phyloP scores from a whole-genome alignment of 1,284 basidiomycete genomes.

The Ustilago cynodontis region DNA sequence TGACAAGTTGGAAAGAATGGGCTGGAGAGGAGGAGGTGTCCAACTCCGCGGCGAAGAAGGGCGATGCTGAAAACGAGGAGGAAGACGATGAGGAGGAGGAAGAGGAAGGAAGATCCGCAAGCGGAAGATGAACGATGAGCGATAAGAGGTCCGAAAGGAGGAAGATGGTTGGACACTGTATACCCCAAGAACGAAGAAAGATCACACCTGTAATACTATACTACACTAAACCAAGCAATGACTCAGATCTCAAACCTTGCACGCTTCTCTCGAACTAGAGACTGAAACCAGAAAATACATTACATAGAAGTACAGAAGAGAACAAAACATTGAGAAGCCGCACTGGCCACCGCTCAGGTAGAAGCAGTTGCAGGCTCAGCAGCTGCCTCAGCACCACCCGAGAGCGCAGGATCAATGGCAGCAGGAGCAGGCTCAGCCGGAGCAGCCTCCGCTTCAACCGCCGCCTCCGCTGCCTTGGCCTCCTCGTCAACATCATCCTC shows the following conservation, averaged over 20 bases:
- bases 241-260: background rate
- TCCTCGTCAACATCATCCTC: background rate
- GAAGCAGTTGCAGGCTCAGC: slow-evolving; percentile 23
- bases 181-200: too few relatives aligned
- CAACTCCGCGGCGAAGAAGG: background rate
- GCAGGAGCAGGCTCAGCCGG: slow-evolving; percentile 10
- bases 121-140: background rate
- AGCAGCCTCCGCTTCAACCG: background rate
- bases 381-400: slow-evolving; percentile 3
- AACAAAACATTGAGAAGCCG: background rate
- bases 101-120: background rate
- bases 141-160: background rate
- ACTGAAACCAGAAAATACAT: slow-evolving; percentile 13
- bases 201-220: slow-evolving; percentile 5
- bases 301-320: slow-evolving; percentile 36
- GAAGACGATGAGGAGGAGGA: slow-evolving; percentile 28
- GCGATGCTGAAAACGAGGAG: slow-evolving; percentile 25
- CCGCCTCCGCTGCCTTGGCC: background rate
- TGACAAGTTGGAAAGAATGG: slow-evolving; percentile 51
- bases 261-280: background rate
- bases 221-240: background rate
- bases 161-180: background rate
- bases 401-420: slow-evolving; percentile 40
- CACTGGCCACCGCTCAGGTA: background rate
- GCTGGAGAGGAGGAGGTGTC: slow-evolving; percentile 26